These are phyloP conservation scores for Prunus mongolica DNA, from an alignment of 306 rosid genomes.

Conservation along the genomic window DNA sequence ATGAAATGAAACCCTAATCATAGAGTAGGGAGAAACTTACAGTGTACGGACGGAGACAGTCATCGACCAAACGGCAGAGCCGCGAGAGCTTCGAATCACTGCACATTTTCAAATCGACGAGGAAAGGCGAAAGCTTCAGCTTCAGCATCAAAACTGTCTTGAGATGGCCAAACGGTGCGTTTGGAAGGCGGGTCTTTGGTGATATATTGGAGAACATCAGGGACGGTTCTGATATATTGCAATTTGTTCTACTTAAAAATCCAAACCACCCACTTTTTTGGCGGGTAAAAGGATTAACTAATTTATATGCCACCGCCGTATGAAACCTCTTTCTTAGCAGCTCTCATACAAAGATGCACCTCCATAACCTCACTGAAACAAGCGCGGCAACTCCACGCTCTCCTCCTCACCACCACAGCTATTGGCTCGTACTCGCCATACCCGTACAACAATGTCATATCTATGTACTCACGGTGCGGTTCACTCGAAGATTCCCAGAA, in stretches of 20 bases:
- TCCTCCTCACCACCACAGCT: slow-evolving; percentile 42
- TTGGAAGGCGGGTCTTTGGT: neutral
- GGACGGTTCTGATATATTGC: neutral
- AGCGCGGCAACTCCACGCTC: slow-evolving; percentile 80
- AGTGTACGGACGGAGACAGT: slow-evolving; percentile 47
- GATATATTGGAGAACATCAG: neutral
- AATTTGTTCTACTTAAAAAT: neutral
- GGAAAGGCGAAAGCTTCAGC: neutral
- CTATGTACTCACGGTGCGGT: slow-evolving; percentile 66
- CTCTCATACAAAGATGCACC: slow-evolving; percentile 60
- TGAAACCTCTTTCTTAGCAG: slow-evolving; percentile 18
- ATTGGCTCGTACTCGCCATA: slow-evolving; percentile 34
- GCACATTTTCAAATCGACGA: slow-evolving; percentile 23
- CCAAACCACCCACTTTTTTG: neutral
- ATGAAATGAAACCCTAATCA: slow-evolving; percentile 7
- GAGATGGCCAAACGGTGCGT: slow-evolving; percentile 16
- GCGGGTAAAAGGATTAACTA: slow-evolving; percentile 2
- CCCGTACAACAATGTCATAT: slow-evolving; percentile 56
- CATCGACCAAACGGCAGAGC: slow-evolving; percentile 56
- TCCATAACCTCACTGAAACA: slow-evolving; percentile 37
- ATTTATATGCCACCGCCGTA: slow-evolving; percentile 24
- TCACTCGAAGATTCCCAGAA: slow-evolving; percentile 38
- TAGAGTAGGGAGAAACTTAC: slow-evolving; percentile 12
- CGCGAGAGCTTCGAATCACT: slow-evolving; percentile 29
- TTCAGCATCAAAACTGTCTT: neutral